These are phyloP conservation scores for Trametes sanguinea DNA, from an alignment of 768 basidiomycete species.

Conservation along the genomic window DNA sequence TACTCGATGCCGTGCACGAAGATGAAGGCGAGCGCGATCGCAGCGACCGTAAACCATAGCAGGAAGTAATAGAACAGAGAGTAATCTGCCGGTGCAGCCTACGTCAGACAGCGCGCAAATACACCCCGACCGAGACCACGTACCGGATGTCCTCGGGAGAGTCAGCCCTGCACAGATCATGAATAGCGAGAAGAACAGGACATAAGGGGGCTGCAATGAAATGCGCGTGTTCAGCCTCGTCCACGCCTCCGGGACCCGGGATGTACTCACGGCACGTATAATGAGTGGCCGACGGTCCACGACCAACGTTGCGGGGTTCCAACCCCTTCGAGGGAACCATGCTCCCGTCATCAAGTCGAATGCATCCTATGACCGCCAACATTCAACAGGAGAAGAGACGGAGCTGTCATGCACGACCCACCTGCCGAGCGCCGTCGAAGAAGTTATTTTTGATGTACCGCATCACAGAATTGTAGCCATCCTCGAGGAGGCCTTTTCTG, in stretches of 20 bases:
- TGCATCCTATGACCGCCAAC: constrained; percentile 64
- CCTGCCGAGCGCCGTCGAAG: constrained; percentile 92
- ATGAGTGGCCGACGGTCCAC: constrained; percentile 80
- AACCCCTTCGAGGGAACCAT: constrained; percentile 83
- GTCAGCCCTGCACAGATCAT: constrained; percentile 88
- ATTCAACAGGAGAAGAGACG: background rate
- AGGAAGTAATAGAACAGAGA: constrained; percentile 84
- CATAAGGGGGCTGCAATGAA: constrained; percentile 73
- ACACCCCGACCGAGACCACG: constrained; percentile 31
- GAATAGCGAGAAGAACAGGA: constrained; percentile 77
- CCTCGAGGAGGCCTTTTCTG: constrained; percentile 74
- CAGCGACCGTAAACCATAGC: constrained; percentile 72
- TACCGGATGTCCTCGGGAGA: constrained; percentile 85
- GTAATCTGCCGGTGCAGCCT: constrained; percentile 57
- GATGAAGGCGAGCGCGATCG: constrained; percentile 70
- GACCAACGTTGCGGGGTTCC: constrained; percentile 68
- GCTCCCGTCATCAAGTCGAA: constrained; percentile 92
- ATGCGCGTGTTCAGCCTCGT: background rate
- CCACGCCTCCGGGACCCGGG: constrained; percentile 5
- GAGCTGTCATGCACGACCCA: constrained; percentile 28
- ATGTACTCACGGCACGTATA: constrained; percentile 71
- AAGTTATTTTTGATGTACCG: constrained; percentile 96
- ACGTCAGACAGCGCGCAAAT: constrained; percentile 10
- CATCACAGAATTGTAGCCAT: constrained; percentile 80
- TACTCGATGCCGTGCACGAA: constrained; percentile 88